Evolutionary conservation across 2,329 filamentous ascomycete species (phyloP).

Genomic region (Hawksworthiomyces lignivorus): DNA sequence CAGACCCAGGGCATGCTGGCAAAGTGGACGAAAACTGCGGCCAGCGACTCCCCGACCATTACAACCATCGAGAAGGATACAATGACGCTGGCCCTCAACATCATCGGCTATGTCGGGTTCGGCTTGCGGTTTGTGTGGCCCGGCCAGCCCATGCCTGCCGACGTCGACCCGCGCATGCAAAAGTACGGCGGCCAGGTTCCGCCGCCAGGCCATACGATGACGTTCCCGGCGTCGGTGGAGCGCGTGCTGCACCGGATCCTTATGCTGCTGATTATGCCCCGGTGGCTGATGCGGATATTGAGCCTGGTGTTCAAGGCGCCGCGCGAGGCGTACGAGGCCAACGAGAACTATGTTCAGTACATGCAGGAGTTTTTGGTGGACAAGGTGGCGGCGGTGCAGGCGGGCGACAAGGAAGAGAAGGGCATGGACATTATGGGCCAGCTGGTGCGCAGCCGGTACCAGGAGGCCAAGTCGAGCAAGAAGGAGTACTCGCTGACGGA

Average conservation of each 20-base stretch:
- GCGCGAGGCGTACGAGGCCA: slow-evolving; percentile 44
- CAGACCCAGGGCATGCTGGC: slow-evolving; percentile 57
- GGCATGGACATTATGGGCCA: slow-evolving; percentile 44
- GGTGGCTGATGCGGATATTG: slow-evolving; percentile 43
- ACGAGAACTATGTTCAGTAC: slow-evolving; percentile 59
- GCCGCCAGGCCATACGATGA: slow-evolving; percentile 51
- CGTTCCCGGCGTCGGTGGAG: slow-evolving; percentile 56
- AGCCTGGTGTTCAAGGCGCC: slow-evolving; percentile 42
- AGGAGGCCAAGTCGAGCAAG: slow-evolving; percentile 18
- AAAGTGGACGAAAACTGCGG: slow-evolving; percentile 40
- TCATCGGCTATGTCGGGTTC: slow-evolving; percentile 63
- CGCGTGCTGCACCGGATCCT: slow-evolving; percentile 56
- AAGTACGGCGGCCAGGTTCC: slow-evolving; percentile 42
- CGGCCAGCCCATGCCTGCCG: slow-evolving; percentile 44
- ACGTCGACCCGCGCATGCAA: slow-evolving; percentile 34
- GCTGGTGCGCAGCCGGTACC: slow-evolving; percentile 36
- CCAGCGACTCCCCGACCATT: slow-evolving; percentile 34
- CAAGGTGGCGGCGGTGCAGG: slow-evolving; percentile 41
- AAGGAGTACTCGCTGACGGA: slow-evolving; percentile 35
- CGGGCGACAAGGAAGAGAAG: slow-evolving; percentile 30
- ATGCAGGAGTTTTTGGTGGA: slow-evolving; percentile 60
- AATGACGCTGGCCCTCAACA: slow-evolving; percentile 52
- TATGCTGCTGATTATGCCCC: slow-evolving; percentile 51
- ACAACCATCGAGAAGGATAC: slow-evolving; percentile 53
- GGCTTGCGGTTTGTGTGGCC: slow-evolving; percentile 56